These are phyloP conservation scores for Nemania sp. DNA, from an alignment of 2,329 filamentous ascomycete species.

Conservation along the genomic window DNA sequence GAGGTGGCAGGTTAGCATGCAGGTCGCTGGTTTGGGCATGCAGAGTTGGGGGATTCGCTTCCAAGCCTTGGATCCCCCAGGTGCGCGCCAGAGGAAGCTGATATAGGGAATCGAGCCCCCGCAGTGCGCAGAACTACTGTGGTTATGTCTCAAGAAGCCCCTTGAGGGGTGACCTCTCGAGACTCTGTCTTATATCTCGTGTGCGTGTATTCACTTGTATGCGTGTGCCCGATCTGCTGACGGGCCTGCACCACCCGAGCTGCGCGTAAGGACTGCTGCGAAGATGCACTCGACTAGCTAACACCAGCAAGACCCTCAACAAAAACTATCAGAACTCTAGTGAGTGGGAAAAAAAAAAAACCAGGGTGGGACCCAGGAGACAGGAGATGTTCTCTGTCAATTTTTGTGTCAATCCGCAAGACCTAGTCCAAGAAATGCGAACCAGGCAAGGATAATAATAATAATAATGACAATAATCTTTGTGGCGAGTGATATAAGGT, in stretches of 20 bases:
- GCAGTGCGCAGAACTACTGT: constrained; percentile 35
- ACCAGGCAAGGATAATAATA: constrained; percentile 1
- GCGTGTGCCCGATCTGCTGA: constrained; percentile 27
- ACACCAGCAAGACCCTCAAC: constrained; percentile 9
- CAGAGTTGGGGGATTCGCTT: constrained; percentile 47
- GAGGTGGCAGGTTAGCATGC: constrained; percentile 62
- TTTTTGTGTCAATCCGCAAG: constrained; percentile 21
- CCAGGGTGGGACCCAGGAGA: not conserved
- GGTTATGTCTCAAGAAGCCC: constrained; percentile 31
- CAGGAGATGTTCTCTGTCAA: constrained; percentile 3
- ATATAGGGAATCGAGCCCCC: constrained; percentile 39
- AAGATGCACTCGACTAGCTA: constrained; percentile 8
- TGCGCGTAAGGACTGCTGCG: constrained; percentile 17
- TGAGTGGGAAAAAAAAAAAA: constrained; percentile 7
- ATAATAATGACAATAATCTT: too few species aligned
- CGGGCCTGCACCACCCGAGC: constrained; percentile 31
- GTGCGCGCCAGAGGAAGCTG: constrained; percentile 36
- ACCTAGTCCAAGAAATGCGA: constrained; percentile 20
- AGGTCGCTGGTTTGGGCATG: constrained; percentile 59
- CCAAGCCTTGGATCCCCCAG: constrained; percentile 38
- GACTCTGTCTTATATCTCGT: constrained; percentile 28
- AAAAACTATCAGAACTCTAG: constrained; percentile 25
- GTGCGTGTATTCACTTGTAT: constrained; percentile 16
- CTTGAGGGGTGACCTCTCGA: constrained; percentile 30
- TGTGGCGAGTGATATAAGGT: constrained; percentile 22